A percentile compares a stretch with the other conserved stretches of the same genome.
phyloP scores from a whole-genome alignment of 441 rosid species.

The Erodium chrysanthum region DNA sequence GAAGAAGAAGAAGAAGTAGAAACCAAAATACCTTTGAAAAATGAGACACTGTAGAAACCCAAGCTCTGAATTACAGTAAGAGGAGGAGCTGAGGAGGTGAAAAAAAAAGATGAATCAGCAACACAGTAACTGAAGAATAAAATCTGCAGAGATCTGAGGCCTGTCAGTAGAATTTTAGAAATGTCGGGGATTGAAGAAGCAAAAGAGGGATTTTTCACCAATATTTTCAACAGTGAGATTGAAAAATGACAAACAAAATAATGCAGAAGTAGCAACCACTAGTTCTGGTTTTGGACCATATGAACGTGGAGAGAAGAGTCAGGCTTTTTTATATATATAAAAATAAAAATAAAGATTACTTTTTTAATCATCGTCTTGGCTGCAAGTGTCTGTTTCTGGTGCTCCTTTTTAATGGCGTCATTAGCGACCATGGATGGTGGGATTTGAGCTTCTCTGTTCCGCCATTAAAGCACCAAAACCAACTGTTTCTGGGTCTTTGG shows the following conservation, averaged over 20 bases:
- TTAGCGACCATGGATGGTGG: slow-evolving; percentile 5
- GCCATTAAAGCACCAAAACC: too few relatives aligned
- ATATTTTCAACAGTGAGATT: background rate
- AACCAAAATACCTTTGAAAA: background rate
- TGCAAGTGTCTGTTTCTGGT: background rate
- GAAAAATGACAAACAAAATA: background rate
- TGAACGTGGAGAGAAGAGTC: background rate
- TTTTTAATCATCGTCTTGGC: background rate
- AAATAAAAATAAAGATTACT: background rate
- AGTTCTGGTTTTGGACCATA: background rate
- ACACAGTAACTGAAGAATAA: background rate
- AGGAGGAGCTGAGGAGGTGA: background rate
- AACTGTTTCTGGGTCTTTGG: background rate
- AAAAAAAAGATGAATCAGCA: background rate
- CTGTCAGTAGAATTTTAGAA: slow-evolving; percentile 18
- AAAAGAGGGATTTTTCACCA: background rate
- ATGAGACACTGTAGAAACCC: background rate
- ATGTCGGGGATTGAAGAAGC: slow-evolving; percentile 1
- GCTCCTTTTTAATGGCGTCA: background rate
- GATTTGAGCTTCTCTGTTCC: background rate
- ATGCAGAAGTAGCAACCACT: background rate
- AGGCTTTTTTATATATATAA: background rate
- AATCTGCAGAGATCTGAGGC: slow-evolving; percentile 19
- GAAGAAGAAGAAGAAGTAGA: background rate
- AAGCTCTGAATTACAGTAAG: background rate